Evolutionary conservation across 2,329 filamentous ascomycete genomes (phyloP).

Genomic region (Pseudovirgaria hyperparasitica): DNA sequence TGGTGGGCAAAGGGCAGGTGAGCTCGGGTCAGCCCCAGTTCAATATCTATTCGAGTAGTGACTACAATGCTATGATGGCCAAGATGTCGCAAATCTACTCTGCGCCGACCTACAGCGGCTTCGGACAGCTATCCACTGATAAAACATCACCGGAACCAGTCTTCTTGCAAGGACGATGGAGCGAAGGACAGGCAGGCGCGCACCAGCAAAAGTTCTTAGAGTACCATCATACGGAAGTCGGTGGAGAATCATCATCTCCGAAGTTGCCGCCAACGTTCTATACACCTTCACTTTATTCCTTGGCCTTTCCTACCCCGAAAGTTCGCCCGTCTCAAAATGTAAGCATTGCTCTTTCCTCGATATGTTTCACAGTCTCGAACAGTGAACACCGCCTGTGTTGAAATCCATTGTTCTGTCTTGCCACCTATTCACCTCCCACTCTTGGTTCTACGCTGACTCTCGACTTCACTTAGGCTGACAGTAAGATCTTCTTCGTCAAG

Average conservation of each 20-base stretch:
- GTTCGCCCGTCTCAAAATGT: conserved; percentile 19
- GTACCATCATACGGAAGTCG: not conserved
- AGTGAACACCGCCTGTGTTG: too few relatives aligned
- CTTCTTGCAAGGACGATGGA: conserved; percentile 10
- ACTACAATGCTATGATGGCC: too few relatives aligned
- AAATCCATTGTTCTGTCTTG: conserved; percentile 7
- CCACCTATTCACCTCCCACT: not conserved
- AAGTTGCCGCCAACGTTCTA: conserved; percentile 16
- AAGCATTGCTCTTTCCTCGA: conserved; percentile 13
- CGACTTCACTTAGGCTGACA: conserved; percentile 6
- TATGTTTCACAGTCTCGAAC: too few relatives aligned
- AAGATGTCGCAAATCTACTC: too few relatives aligned
- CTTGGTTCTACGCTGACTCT: conserved; percentile 4
- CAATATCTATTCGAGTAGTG: too few relatives aligned
- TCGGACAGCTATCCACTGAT: too few relatives aligned
- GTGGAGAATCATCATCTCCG: too few relatives aligned
- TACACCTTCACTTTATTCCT: conserved; percentile 14
- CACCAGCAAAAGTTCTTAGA: conserved; percentile 1
- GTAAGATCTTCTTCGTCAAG: too few relatives aligned
- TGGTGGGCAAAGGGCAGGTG: too few relatives aligned
- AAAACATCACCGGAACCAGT: too few relatives aligned
- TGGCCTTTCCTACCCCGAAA: conserved; percentile 8
- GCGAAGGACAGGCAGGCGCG: conserved; percentile 6
- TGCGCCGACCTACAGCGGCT: too few relatives aligned
- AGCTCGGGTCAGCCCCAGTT: too few relatives aligned